Percentiles rank a stretch among this genome's conserved stretches.
Evolutionary conservation across 768 basidiomycete genomes (phyloP).

Genomic region (Trametes cinnabarina): DNA sequence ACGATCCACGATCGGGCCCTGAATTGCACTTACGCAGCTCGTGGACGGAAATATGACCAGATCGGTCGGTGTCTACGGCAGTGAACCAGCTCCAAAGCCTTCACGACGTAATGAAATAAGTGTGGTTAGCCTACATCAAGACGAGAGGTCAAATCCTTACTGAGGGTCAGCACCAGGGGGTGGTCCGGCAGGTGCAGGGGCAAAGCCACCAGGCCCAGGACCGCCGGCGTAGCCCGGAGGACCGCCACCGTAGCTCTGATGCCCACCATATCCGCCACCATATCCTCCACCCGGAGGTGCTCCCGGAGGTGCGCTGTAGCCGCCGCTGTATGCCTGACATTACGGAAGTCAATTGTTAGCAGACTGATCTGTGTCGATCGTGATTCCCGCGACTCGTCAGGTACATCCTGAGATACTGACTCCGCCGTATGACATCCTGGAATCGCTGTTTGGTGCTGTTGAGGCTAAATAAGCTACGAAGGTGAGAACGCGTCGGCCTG

Average conservation of each 20-base stretch:
- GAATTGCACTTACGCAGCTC: constrained; percentile 60
- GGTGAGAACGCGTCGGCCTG: background rate
- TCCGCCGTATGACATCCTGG: background rate
- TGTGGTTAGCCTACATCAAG: background rate
- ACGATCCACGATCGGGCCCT: constrained; percentile 35
- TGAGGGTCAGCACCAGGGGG: constrained; percentile 74
- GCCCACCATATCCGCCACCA: constrained; percentile 34
- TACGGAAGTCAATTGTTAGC: background rate
- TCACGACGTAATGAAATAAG: background rate
- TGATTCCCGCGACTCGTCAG: background rate
- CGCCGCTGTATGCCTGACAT: constrained; percentile 4
- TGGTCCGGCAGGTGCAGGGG: constrained; percentile 36
- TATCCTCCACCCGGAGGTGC: constrained; percentile 13
- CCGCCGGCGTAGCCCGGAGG: constrained; percentile 23
- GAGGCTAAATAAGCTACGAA: background rate
- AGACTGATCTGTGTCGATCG: background rate
- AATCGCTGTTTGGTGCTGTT: background rate
- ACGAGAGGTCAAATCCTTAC: constrained; percentile 40
- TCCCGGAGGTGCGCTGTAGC: constrained; percentile 6
- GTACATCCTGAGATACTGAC: background rate
- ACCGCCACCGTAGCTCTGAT: constrained; percentile 17
- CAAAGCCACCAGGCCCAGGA: constrained; percentile 28
- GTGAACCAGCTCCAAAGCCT: constrained; percentile 77
- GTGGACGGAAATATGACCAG: constrained; percentile 58
- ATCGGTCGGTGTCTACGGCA: constrained; percentile 67